Conservation (phyloP, 2,329 filamentous ascomycete genomes). For the Colletotrichum godetiae region DNA sequence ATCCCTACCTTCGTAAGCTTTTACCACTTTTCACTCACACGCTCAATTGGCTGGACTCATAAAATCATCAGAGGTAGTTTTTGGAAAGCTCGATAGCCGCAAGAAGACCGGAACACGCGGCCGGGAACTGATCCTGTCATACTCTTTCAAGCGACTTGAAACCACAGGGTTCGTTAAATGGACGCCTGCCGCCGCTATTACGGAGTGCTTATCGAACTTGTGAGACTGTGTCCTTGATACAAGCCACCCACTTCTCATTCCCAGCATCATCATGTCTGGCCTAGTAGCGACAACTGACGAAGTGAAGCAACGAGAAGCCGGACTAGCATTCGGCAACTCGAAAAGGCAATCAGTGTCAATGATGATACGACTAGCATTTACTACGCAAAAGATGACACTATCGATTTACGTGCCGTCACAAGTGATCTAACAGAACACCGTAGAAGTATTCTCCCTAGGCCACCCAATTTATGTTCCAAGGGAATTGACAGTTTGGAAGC, state of each 20-base stretch:
- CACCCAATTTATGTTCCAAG: not conserved
- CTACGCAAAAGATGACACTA: not conserved
- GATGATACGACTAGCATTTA: not conserved
- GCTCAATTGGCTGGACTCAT: not conserved
- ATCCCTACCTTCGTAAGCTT: not conserved
- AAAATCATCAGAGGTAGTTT: not conserved
- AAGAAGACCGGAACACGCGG: not conserved
- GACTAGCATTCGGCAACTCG: conserved; percentile 71
- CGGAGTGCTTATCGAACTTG: not conserved
- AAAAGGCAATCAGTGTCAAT: conserved; percentile 63
- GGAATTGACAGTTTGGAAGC: not conserved
- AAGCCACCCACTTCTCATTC: conserved; percentile 68
- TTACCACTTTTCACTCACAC: not conserved
- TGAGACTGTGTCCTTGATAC: conserved; percentile 33
- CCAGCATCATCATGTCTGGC: conserved; percentile 67
- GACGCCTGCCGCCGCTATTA: not conserved
- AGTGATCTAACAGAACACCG: not conserved
- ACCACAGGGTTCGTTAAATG: not conserved
- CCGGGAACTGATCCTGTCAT: not conserved
- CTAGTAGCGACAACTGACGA: conserved; percentile 67
- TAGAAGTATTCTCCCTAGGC: not conserved
- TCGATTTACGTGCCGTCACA: not conserved
- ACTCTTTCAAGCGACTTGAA: not conserved
- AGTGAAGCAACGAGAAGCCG: conserved; percentile 68
- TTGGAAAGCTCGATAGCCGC: not conserved